Base-by-base conservation (phyloP, 768 basidiomycete genomes). In the Suillus ampliporus region DNA sequence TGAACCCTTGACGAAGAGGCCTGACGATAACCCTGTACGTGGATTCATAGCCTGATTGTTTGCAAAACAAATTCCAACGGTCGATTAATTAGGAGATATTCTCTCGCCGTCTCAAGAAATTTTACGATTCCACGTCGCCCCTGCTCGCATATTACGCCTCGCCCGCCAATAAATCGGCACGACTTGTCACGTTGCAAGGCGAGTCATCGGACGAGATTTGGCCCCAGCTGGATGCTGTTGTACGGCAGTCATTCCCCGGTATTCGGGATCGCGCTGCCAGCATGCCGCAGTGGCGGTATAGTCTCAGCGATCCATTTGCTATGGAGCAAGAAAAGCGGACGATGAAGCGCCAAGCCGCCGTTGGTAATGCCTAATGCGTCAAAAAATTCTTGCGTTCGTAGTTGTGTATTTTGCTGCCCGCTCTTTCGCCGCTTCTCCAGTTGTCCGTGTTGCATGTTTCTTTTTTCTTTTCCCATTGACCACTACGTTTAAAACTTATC, bases 131-230 rank as follows among this genome's bases (percentile, higher is more conserved):
- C 14, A 97, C 94, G 1, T 86, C 89, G 3, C 93, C 95, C 7
- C 80, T 97, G n/a, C 78, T 97, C 17, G 78, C 82, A 19, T 90
- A 94, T 75, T 96, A 89, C 74, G 65, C 79, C 26, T 74, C 74
- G 31, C 67, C 75, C 26, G 71, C 79, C 41, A 56, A 38, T 5
- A 70, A 78, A 9, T 78, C 83, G 17, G 76, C 82, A 31, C 79
- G 77, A 56, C 73, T 88, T 19, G 82, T 82, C 57, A 87, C 87
- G 3, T 74, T 97, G 35, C 79, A 83, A 21, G 94, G 94, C 4
- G 77, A 81, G 60, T 92, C 92, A 9, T 92, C 91, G 3, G 91
- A 95, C 69, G 92, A 95, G 74, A 95, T 96, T 65, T 96, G 94
- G 94, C 93, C 92, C 3, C 79, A 88, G 66, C 82, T 97, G 13